phyloP scores from a whole-genome alignment of 1,139 yeast genomes.

The Yamadazyma membranifaciens region DNA sequence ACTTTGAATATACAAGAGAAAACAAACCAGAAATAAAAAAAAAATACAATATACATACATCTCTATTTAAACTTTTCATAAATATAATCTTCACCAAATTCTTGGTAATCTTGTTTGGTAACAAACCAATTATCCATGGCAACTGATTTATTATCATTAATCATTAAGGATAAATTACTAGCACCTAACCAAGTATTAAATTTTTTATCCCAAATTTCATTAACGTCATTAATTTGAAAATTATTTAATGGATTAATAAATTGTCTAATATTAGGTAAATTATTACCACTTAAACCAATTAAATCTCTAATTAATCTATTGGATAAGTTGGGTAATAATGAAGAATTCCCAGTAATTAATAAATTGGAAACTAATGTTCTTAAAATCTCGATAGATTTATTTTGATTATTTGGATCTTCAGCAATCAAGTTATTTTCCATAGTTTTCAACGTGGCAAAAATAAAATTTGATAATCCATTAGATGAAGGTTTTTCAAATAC shows the following conservation, averaged over 20 bases:
- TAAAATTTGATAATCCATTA: conserved; percentile 43
- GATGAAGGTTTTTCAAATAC: conserved; percentile 37
- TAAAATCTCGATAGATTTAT: conserved; percentile 40
- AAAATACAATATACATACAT: too few relatives aligned
- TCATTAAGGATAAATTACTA: conserved; percentile 55
- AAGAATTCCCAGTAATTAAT: conserved; percentile 65
- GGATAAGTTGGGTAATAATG: conserved; percentile 59
- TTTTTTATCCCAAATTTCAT: conserved; percentile 51
- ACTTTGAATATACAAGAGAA: too few relatives aligned
- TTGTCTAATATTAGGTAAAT: conserved; percentile 41
- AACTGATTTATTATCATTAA: conserved; percentile 41
- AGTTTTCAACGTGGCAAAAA: conserved; percentile 36
- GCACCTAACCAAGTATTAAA: conserved; percentile 70
- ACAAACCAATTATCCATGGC: conserved; percentile 56
- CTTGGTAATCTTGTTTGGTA: conserved; percentile 57
- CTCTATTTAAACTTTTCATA: conserved; percentile 51
- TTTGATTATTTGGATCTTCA: conserved; percentile 23
- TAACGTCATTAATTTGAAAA: conserved; percentile 27
- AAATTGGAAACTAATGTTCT: conserved; percentile 53
- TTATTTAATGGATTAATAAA: conserved; percentile 29
- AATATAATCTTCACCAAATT: conserved; percentile 57
- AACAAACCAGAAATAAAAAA: too few relatives aligned
- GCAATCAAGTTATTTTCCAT: conserved; percentile 33
- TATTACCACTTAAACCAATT: conserved; percentile 41
- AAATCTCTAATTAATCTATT: conserved; percentile 62